Evolutionary conservation across 805 yeast genomes (phyloP), one percentile per base, ranked within the genome.

Genomic region (Huiozyma sinensis): DNA sequence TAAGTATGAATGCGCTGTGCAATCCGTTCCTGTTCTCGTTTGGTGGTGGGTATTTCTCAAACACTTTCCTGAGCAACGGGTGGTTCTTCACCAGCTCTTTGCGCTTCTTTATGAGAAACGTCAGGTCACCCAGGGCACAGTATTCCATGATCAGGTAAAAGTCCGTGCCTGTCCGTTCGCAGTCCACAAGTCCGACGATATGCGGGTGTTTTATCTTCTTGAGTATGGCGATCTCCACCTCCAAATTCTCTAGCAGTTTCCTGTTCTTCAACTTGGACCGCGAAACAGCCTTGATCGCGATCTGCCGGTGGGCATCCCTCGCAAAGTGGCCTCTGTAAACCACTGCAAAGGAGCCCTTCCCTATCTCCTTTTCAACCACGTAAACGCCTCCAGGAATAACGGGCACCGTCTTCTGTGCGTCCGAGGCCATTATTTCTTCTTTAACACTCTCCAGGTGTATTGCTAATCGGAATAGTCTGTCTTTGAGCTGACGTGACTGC

Each of bases 131-230:
- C 59, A 92, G 69, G 1, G 97, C 80, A 61, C 98, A 92, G 67
- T 87, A 92, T 63, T 92, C 97, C 97, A 92, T 92, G 12, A 90
- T 80, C 49, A 92, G 68, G 60, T 87, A 90, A 67, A 88, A 86
- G 62, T 89, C 86, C 8, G 78, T 61, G 7, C 77, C 64, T 1
- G 95, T 82, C 57, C 86, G 82, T 47, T 79, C 78, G 58, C 87
- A 88, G 57, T 90, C 97, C 47, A 85, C 65, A 40, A 92, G 68
- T 12, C 81, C 81, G 8, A 92, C 98, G 44, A 92, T 83, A 61
- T 92, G 97, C 1, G 96, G 95, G 57, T 92, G 95, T 53, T 82
- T 80, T 68, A 92, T 73, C 44, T 85, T 79, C 67, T 88, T 88
- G 50, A 92, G 70, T 38, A 92, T 92, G 36, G 85, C 77, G 44